A percentile compares a stretch with the other conserved stretches of the same genome.
Conservation (phyloP, 805 yeast species). For the Jamesozyma gamospora region DNA sequence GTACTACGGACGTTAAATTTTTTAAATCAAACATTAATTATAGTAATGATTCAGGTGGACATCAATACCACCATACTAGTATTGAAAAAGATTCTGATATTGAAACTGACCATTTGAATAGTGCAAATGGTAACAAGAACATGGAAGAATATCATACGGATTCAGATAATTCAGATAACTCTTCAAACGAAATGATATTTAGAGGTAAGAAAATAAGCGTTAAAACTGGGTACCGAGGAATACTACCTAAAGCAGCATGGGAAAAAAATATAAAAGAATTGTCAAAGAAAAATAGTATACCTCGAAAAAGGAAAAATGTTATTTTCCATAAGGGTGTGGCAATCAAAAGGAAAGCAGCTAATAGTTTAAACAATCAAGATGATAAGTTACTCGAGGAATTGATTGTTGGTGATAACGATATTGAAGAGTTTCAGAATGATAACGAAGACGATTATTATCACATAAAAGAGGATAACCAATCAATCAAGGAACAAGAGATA, state of each 20-base stretch:
- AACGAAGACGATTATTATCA: background rate
- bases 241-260: slow-evolving; percentile 27
- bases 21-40: no score
- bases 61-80: background rate
- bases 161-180: background rate
- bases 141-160: no score
- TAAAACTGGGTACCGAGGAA: slow-evolving; percentile 25
- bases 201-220: slow-evolving; percentile 23
- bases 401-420: slow-evolving; percentile 14
- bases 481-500: background rate
- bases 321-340: slow-evolving; percentile 2
- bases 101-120: no score
- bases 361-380: slow-evolving; percentile 8
- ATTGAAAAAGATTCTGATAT: background rate
- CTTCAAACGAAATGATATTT: slow-evolving; percentile 9
- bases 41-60: background rate
- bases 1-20: no score
- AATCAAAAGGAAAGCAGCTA: background rate
- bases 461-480: background rate
- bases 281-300: background rate
- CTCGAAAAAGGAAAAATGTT: background rate
- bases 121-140: no score
- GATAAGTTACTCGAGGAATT: slow-evolving; percentile 14
- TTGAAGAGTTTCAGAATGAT: background rate
- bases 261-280: slow-evolving; percentile 11